phyloP scores from a whole-genome alignment of 345 rosid species.

The Eucalyptus caleyi region DNA sequence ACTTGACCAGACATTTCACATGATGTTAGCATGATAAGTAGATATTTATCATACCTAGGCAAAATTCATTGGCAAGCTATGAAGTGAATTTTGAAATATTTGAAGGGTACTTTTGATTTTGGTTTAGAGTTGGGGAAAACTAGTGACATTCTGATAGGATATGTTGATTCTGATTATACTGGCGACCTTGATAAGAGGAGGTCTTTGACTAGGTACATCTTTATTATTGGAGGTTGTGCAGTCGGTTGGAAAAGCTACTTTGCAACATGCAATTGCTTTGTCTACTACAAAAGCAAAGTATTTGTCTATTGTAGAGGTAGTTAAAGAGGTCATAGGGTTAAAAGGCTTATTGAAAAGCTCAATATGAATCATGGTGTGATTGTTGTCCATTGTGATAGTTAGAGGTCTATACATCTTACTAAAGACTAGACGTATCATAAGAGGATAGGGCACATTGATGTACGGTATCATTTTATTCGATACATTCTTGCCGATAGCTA shows the following conservation, averaged over 20 bases:
- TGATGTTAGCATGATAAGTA: no score
- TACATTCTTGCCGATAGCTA: neutral
- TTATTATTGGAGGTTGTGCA: neutral
- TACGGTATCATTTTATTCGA: neutral
- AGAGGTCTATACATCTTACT: neutral
- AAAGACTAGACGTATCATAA: neutral
- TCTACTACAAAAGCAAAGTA: neutral
- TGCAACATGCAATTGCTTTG: neutral
- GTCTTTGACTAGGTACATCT: neutral
- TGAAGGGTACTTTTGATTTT: neutral
- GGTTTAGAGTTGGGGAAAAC: neutral
- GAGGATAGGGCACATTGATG: neutral
- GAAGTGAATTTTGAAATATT: neutral
- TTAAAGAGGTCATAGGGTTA: neutral
- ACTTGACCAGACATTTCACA: neutral
- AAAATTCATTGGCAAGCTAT: neutral
- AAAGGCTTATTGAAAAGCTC: neutral
- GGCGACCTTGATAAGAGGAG: neutral
- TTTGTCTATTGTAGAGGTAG: neutral
- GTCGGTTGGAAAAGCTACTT: neutral
- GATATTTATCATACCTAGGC: neutral
- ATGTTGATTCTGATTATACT: neutral
- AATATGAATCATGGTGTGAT: neutral
- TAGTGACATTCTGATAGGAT: fast-evolving
- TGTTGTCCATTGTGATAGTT: neutral